phyloP scores from a whole-genome alignment of 495 filamentous ascomycete genomes.

The Penicillium odoratum region DNA sequence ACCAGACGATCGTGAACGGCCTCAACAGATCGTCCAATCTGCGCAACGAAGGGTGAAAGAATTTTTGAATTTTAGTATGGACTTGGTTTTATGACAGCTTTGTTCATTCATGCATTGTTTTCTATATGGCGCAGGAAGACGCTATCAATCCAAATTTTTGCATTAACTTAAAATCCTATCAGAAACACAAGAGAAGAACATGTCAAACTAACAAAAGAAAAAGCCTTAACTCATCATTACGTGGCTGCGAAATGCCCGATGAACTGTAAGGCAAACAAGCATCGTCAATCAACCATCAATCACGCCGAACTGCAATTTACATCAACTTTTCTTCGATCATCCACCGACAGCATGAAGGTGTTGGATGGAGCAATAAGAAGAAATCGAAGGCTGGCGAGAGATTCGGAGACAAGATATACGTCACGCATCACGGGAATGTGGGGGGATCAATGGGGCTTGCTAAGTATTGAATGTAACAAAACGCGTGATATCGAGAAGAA shows the following conservation, averaged over 20 bases:
- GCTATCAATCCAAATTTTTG: conserved; percentile 12
- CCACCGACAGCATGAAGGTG: conserved; percentile 1
- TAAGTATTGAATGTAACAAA: conserved; percentile 26
- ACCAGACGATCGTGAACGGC: too few species aligned
- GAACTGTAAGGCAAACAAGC: conserved; percentile 3
- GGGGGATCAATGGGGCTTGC: conserved; percentile 26
- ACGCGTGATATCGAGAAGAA: conserved; percentile 11
- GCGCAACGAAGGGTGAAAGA: too few species aligned
- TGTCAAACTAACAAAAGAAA: conserved; percentile 11
- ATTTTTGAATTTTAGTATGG: too few species aligned
- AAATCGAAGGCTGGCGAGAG: conserved; percentile 7
- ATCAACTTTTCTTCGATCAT: conserved; percentile 12
- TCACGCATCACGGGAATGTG: conserved; percentile 20
- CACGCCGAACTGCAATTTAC: conserved; percentile 15
- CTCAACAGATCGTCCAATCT: too few species aligned
- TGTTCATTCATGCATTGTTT: not conserved
- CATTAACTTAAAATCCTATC: conserved; percentile 22
- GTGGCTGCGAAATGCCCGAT: conserved; percentile 14
- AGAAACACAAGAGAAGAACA: conserved; percentile 11
- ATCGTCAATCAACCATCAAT: conserved; percentile 13
- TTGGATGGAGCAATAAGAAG: conserved; percentile 7
- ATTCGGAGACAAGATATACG: conserved; percentile 20
- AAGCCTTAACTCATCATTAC: conserved; percentile 14
- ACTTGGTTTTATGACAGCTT: not conserved
- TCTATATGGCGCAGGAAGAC: not conserved